Percentiles rank a stretch among this genome's conserved stretches.
Conservation (phyloP, 176 grass and related monocot species). For the bread wheat (Triticum aestivum) region IWGSC_CS_RefSeq_v2.1 NC_057799.1:530038120-530038619, state of each 20-base stretch:
- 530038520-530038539: slow-evolving; percentile 26
- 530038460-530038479: slow-evolving; percentile 55
- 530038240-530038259: slow-evolving; percentile 77
- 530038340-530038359: slow-evolving; percentile 85
- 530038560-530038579: not conserved
- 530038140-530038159: slow-evolving; percentile 70
- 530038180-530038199: slow-evolving; percentile 84
- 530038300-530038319: slow-evolving; percentile 57
- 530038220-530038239: slow-evolving; percentile 88
- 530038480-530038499: slow-evolving; percentile 75
- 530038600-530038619: slow-evolving; percentile 85
- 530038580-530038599: slow-evolving; percentile 30
- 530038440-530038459: slow-evolving; percentile 71
- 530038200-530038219: slow-evolving; percentile 74
- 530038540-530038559: not conserved
- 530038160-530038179: slow-evolving; percentile 50
- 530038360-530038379: slow-evolving; percentile 78
- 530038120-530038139: slow-evolving; percentile 82
- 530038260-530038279: slow-evolving; percentile 74
- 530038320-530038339: slow-evolving; percentile 73
- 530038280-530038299: slow-evolving; percentile 68
- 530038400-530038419: slow-evolving; percentile 72
- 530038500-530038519: slow-evolving; percentile 53
- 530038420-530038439: slow-evolving; percentile 65
- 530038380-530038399: slow-evolving; percentile 71